phyloP scores from a whole-genome alignment of 2,329 filamentous ascomycete genomes.

The Neopestalotiopsis sp. region DNA sequence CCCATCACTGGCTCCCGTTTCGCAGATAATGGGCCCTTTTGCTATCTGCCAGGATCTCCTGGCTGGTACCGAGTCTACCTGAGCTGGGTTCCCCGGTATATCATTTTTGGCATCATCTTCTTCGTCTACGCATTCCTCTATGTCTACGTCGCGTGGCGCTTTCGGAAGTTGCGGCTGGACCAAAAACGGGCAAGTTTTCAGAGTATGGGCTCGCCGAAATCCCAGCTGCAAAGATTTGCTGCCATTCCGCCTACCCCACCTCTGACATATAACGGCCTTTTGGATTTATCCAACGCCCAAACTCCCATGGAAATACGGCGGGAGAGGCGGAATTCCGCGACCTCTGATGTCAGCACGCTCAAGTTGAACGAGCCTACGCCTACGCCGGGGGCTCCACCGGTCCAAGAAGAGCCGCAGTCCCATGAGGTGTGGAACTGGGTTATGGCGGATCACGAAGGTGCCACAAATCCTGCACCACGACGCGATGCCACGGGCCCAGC shows the following conservation, averaged over 20 bases:
- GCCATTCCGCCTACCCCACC: conserved; percentile 29
- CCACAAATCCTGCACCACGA: conserved; percentile 10
- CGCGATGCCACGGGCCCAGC: conserved; percentile 1
- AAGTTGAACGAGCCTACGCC: conserved; percentile 23
- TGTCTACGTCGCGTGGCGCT: conserved; percentile 60
- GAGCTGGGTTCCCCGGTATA: conserved; percentile 75
- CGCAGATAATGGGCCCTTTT: conserved; percentile 47
- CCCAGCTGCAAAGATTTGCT: conserved; percentile 19
- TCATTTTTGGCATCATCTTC: conserved; percentile 69
- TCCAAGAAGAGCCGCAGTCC: conserved; percentile 14
- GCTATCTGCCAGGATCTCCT: conserved; percentile 69
- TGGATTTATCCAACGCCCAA: conserved; percentile 23
- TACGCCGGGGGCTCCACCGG: conserved; percentile 16
- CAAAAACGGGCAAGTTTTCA: conserved; percentile 32
- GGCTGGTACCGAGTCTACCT: conserved; percentile 73
- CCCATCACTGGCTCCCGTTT: conserved; percentile 35
- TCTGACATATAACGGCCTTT: conserved; percentile 30
- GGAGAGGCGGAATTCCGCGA: conserved; percentile 29
- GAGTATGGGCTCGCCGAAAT: conserved; percentile 21
- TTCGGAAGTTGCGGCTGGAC: conserved; percentile 43
- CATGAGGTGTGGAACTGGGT: conserved; percentile 30
- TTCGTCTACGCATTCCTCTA: conserved; percentile 73
- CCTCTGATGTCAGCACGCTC: conserved; percentile 33
- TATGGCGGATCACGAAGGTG: conserved; percentile 24
- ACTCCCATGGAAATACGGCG: conserved; percentile 21